Evolutionary conservation across 805 yeast genomes (phyloP).

Genomic region (Starmera amethionina): DNA sequence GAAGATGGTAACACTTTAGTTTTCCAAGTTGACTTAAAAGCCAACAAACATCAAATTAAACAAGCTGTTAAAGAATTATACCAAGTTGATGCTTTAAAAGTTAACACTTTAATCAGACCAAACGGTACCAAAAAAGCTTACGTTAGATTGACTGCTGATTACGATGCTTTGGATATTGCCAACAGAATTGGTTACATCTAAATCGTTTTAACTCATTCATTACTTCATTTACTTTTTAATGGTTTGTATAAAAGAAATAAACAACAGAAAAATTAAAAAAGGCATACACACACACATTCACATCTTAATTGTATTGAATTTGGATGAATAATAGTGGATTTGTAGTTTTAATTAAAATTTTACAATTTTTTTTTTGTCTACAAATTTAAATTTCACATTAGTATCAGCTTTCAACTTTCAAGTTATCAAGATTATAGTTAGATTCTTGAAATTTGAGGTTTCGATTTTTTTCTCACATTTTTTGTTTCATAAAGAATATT

Average conservation of each 20-base stretch:
- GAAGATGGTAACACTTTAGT: conserved; percentile 99
- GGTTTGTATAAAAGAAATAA: conserved; percentile 2
- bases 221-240: conserved; percentile 1
- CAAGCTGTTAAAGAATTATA: conserved; percentile 96
- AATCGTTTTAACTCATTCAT: conserved; percentile 20
- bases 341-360: not conserved
- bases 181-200: conserved; percentile 99
- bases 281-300: no score
- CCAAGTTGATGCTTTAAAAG: conserved; percentile 88
- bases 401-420: no score
- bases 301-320: no score
- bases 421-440: no score
- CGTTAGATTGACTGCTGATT: conserved; percentile 97
- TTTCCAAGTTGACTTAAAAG: conserved; percentile 93
- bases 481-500: no score
- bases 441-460: no score
- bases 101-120: conserved; percentile 97
- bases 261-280: no score
- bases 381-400: no score
- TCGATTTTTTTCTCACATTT: no score
- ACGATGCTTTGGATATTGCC: conserved; percentile 99
- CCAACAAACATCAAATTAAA: conserved; percentile 99
- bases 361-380: no score
- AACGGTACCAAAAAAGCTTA: conserved; percentile 99
- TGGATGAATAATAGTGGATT: no score